These are phyloP conservation scores for Colletotrichum sp. DNA, from an alignment of 2,329 filamentous ascomycete genomes.

Conservation along the genomic window DNA sequence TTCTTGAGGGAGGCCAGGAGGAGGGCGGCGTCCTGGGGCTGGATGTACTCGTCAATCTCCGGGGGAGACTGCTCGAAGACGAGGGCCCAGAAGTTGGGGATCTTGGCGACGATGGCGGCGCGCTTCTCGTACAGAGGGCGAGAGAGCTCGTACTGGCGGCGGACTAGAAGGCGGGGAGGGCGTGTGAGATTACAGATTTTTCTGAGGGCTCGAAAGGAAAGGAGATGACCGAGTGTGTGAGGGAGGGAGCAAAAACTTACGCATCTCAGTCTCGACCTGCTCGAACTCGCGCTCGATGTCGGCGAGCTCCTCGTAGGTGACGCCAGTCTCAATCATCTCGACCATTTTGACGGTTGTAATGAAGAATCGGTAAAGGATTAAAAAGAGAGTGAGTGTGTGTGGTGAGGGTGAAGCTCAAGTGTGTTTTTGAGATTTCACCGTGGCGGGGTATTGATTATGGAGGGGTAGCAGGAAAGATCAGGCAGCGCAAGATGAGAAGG, in stretches of 20 bases:
- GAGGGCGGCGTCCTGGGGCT: conserved; percentile 77
- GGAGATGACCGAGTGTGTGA: neutral
- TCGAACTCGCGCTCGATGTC: conserved; percentile 85
- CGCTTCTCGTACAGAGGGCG: conserved; percentile 79
- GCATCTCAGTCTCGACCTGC: conserved; percentile 79
- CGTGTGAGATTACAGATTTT: neutral
- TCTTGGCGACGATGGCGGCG: conserved; percentile 69
- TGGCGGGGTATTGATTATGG: conserved; percentile 10
- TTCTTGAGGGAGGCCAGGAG: conserved; percentile 71
- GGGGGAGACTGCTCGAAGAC: conserved; percentile 86
- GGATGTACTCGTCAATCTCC: conserved; percentile 88
- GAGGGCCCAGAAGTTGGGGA: conserved; percentile 92
- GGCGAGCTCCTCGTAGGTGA: conserved; percentile 78
- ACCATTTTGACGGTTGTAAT: conserved; percentile 24
- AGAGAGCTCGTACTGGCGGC: conserved; percentile 72
- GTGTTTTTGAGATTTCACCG: neutral
- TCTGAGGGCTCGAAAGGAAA: neutral
- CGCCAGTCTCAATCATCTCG: conserved; percentile 43
- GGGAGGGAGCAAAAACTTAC: conserved; percentile 35
- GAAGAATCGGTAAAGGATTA: neutral
- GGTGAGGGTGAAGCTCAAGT: neutral
- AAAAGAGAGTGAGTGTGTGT: neutral
- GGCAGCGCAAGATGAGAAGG: conserved; percentile 23
- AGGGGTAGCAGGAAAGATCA: neutral
- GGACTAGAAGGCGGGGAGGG: conserved; percentile 56